These are phyloP conservation scores for Eleusine coracana DNA, from an alignment of 176 grass and related monocot species.

Conservation along the genomic window DNA sequence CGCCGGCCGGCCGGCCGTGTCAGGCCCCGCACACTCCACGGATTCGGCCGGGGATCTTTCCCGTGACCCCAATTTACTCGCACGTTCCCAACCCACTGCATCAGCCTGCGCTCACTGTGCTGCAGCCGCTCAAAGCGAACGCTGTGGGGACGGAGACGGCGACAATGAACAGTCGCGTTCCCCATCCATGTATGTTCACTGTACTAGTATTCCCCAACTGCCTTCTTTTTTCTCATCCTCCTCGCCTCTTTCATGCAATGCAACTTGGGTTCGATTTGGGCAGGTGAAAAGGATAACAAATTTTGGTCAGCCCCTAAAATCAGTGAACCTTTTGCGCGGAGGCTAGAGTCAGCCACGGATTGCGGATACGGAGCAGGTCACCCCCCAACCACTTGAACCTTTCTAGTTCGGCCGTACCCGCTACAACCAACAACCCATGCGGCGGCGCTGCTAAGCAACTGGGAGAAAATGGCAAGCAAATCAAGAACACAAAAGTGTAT, in stretches of 20 bases:
- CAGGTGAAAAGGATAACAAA: neutral
- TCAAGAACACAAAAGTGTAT: neutral
- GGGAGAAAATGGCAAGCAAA: neutral
- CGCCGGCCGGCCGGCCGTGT: constrained; percentile 10
- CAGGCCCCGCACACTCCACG: constrained; percentile 1
- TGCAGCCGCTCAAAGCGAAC: neutral
- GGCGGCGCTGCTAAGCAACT: neutral
- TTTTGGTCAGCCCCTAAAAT: neutral
- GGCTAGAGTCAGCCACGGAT: neutral
- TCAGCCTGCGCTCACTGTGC: neutral
- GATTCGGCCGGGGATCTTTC: neutral
- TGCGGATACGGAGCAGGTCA: neutral
- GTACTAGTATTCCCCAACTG: too few relatives aligned
- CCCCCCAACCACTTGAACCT: neutral
- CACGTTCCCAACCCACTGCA: constrained; percentile 25
- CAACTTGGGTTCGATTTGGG: neutral
- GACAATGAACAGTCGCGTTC: constrained; percentile 4
- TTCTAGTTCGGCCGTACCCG: neutral
- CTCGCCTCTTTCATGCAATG: neutral
- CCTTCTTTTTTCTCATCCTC: neutral
- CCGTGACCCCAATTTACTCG: constrained; percentile 40
- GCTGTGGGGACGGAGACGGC: constrained; percentile 6
- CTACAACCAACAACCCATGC: neutral
- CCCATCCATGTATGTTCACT: neutral
- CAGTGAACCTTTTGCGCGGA: constrained; percentile 21